Evolutionary conservation across 2,329 filamentous ascomycete species (phyloP).

Genomic region (Neopestalotiopsis sp.): DNA sequence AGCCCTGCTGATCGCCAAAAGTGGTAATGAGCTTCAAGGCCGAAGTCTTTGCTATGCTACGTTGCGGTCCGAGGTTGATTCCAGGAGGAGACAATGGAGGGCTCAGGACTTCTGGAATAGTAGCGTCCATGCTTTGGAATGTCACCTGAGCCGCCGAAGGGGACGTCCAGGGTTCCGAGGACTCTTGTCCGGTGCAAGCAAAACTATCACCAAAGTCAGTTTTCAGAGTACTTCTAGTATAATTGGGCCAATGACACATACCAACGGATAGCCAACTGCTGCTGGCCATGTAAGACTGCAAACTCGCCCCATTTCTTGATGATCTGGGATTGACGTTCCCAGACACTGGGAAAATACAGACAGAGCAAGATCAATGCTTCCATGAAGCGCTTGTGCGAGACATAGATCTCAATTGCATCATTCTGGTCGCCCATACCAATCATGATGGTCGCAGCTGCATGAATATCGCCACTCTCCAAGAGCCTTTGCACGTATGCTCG

Average conservation of each 20-base stretch:
- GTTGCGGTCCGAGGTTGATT: constrained; percentile 61
- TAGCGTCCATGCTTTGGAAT: constrained; percentile 58
- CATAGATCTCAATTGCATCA: constrained; percentile 95
- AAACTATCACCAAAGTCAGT: constrained; percentile 56
- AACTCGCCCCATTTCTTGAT: constrained; percentile 95
- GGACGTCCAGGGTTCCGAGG: constrained; percentile 85
- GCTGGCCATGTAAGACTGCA: constrained; percentile 84
- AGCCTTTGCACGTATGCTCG: constrained; percentile 90
- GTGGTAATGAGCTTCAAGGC: constrained; percentile 90
- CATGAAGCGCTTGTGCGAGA: constrained; percentile 89
- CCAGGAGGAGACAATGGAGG: constrained; percentile 77
- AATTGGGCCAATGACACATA: constrained; percentile 33
- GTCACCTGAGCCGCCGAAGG: constrained; percentile 72
- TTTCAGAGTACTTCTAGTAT: background rate
- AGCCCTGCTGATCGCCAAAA: constrained; percentile 69
- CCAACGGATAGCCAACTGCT: constrained; percentile 89
- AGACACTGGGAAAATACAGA: constrained; percentile 81
- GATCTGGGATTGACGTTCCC: constrained; percentile 87
- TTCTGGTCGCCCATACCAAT: constrained; percentile 91
- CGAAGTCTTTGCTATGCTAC: constrained; percentile 77
- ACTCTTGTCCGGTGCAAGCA: constrained; percentile 86
- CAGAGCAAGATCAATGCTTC: constrained; percentile 91
- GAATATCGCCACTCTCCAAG: constrained; percentile 86
- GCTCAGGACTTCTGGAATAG: constrained; percentile 67
- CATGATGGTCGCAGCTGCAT: constrained; percentile 90